Base-by-base conservation (phyloP, 441 rosid species). In the Populus hybrid region DNA sequence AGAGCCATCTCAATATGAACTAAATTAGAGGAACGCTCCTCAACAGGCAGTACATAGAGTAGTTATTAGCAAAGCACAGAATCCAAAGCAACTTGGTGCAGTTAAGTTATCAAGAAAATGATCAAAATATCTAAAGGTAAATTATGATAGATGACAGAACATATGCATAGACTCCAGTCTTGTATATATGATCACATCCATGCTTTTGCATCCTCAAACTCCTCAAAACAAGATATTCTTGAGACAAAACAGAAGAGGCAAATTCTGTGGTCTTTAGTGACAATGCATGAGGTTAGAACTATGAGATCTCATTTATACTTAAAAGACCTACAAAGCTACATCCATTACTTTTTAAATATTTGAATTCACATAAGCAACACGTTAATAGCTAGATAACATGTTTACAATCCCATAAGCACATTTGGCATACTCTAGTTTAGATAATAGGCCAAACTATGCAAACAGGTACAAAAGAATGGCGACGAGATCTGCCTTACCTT, bases 1-100 rank as follows among this genome's bases (percentile, higher is more conserved):
- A 69, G 76, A 59, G 28, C 28, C n/a, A 14, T 57, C 32, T 21
- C 40, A 73, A 70, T 28, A 69, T 46, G 71, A 66, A 67, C n/a
- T 32, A 59, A 76, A 46, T 35, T 24, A 61, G 61, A 66, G 38
- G 8, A 73, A 73, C 3, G 21, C 18, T 72, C 34, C 70, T 50
- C 72, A 67, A 35, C 21, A 80, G 23, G 65, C 19, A 64, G 57
- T 30, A 40, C n/a, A 72, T 16, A 23, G 18, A 67, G 70, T 38
- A 74, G 66, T 59, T 57, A 57, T n/a, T n/a, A 21, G 2, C 65
- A 42, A 38, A 12, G 32, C 67, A 30, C 2, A 72, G 35, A 67
- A 68, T 9, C 12, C 7, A 66, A 9, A 67, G 69, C 24, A 38
- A 70, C 67, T 64, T 24, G 53, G 28, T 19, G n/a, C 10, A 26